A percentile compares a stretch with the other conserved stretches of the same genome.
Evolutionary conservation across 495 filamentous ascomycete genomes (phyloP).

Genomic region (Aspergillus funiculosus): DNA sequence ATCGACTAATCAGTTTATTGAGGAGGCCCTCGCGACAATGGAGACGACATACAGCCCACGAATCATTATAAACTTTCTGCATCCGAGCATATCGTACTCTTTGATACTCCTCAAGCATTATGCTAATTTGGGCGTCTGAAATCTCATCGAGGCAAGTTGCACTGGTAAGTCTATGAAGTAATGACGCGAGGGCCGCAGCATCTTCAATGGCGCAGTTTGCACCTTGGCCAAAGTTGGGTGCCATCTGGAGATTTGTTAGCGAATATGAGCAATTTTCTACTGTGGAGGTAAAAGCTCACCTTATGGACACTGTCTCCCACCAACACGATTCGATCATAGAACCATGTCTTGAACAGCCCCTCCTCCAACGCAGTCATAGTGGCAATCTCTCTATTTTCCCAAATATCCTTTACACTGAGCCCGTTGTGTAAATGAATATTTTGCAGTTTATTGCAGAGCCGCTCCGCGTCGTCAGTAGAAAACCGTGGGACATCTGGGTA

Average conservation of each 20-base stretch:
- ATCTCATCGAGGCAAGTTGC: neutral
- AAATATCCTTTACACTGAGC: constrained; percentile 10
- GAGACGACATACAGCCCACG: constrained; percentile 10
- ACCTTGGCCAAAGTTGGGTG: constrained; percentile 28
- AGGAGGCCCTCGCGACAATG: constrained; percentile 17
- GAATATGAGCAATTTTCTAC: neutral
- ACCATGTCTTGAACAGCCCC: constrained; percentile 20
- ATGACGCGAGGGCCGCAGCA: constrained; percentile 18
- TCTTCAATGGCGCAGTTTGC: constrained; percentile 29
- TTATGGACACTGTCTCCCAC: constrained; percentile 29
- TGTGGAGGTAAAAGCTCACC: constrained; percentile 9
- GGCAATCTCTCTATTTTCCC: constrained; percentile 15
- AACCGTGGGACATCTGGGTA: constrained; percentile 9
- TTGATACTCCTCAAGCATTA: constrained; percentile 7
- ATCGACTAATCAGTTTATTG: constrained; percentile 13
- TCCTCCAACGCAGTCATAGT: constrained; percentile 25
- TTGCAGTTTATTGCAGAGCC: constrained; percentile 4
- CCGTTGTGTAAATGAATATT: constrained; percentile 9
- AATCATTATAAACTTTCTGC: constrained; percentile 10
- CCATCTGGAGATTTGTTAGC: constrained; percentile 16
- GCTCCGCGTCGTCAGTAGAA: constrained; percentile 9
- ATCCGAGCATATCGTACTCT: constrained; percentile 8
- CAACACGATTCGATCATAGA: constrained; percentile 19
- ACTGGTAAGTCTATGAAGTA: constrained; percentile 4
- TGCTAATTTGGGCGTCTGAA: neutral